Base-by-base conservation (phyloP, 257 asterid genomes). In the Solanum etuberosum region DNA sequence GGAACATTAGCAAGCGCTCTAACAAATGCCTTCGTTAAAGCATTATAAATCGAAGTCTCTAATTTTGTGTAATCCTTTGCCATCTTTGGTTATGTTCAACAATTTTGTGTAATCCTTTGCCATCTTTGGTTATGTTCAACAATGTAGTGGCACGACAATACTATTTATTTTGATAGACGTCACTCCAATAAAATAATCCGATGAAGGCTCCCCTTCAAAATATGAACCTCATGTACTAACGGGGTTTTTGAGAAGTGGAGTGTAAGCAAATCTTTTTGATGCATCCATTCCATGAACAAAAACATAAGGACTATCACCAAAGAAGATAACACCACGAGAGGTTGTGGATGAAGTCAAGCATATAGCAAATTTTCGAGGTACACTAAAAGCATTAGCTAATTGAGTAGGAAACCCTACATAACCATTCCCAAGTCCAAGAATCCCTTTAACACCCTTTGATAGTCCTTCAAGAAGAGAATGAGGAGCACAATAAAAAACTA, bases 341-440 rank as follows among this genome's bases (percentile, higher is more conserved):
- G 43, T 61, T 6, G 86, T 86, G 4, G 88, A 38, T 20, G 95
- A 86, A 48, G 91, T 89, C 83, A 93, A 86, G 13, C 94, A 92
- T 5, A 93, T 35, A 3, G 94, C 92, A 4, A 93, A 91, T 38
- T 90, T 92, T 43, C 88, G 80, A 1, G 29, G 42, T 32, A 90
- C 81, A 59, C 84, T 8, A 91, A 89, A 2, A 80, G 86, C 29
- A 43, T 48, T 10, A 74, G 93, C 78, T 12, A 93, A 37, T 25
- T 91, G 87, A 3, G 91, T 88, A 6, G 93, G 94, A 16, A 92
- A 71, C 1, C 88, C 90, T 3, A 87, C 88, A 0, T 29, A 84
- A n/a, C 73, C 86, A 54, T 92, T 76, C 1, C 96, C 95, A n/a
- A 93, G 86, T 16, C 96, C 96, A 5, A 82, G 91, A 25, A 91